These are phyloP conservation scores for Alternaria hordeiaustralica DNA, from an alignment of 2,329 filamentous ascomycete genomes.

Conservation along the genomic window DNA sequence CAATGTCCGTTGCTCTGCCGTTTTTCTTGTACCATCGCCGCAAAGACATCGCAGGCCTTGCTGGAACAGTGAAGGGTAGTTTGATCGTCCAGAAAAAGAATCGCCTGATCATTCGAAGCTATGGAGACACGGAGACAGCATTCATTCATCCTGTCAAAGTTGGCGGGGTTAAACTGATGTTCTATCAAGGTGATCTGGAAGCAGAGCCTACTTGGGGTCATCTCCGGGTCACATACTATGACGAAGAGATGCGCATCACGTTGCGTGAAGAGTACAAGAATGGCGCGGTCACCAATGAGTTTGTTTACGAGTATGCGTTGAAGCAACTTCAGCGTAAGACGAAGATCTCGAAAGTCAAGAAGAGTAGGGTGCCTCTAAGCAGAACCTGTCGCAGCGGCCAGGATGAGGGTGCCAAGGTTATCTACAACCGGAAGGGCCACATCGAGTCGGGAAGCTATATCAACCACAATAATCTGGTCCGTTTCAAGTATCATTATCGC, in stretches of 20 bases:
- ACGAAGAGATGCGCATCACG: slow-evolving; percentile 54
- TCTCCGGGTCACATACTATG: slow-evolving; percentile 57
- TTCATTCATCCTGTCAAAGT: slow-evolving; percentile 52
- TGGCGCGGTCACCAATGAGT: slow-evolving; percentile 55
- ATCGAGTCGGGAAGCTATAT: slow-evolving; percentile 62
- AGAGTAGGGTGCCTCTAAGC: slow-evolving; percentile 46
- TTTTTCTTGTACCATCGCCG: slow-evolving; percentile 60
- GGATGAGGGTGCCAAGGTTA: slow-evolving; percentile 55
- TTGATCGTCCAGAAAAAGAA: slow-evolving; percentile 56
- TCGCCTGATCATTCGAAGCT: slow-evolving; percentile 55
- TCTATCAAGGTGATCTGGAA: slow-evolving; percentile 49
- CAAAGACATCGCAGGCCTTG: slow-evolving; percentile 55
- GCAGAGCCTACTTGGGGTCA: slow-evolving; percentile 55
- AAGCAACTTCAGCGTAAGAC: slow-evolving; percentile 38
- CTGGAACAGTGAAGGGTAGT: slow-evolving; percentile 58
- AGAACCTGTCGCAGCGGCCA: slow-evolving; percentile 57
- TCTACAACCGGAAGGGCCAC: slow-evolving; percentile 61
- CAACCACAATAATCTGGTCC: slow-evolving; percentile 59
- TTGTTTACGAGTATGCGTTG: slow-evolving; percentile 56
- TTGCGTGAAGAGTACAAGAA: slow-evolving; percentile 55
- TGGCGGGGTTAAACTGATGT: slow-evolving; percentile 48
- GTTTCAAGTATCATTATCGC: slow-evolving; percentile 63
- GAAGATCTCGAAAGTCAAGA: slow-evolving; percentile 49
- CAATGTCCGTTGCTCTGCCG: slow-evolving; percentile 54
- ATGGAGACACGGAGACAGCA: slow-evolving; percentile 58